Percentiles rank a stretch among this genome's conserved stretches.
phyloP scores from a whole-genome alignment of 2,329 filamentous ascomycete species.

The Sporothrix schenckii region DNA sequence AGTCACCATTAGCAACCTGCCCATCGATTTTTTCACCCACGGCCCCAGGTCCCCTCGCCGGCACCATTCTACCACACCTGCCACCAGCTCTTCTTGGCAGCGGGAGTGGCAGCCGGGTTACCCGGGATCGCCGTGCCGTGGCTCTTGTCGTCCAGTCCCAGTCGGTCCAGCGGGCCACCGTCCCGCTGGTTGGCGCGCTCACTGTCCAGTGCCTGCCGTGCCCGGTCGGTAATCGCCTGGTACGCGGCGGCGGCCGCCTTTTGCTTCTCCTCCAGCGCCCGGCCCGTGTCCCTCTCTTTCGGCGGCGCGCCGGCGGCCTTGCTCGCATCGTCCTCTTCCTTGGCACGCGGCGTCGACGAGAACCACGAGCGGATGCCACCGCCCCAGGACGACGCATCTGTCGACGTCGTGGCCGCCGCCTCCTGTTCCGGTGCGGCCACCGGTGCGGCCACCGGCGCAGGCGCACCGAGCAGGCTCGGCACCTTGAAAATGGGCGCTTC shows the following conservation, averaged over 20 bases:
- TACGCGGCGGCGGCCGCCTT: constrained; percentile 34
- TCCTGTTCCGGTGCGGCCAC: constrained; percentile 33
- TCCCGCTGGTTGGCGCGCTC: constrained; percentile 56
- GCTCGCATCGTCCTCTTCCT: constrained; percentile 45
- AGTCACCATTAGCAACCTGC: background rate
- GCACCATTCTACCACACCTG: constrained; percentile 28
- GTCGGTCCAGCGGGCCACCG: constrained; percentile 56
- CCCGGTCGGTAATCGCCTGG: constrained; percentile 44
- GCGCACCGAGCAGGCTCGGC: constrained; percentile 55
- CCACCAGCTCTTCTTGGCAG: constrained; percentile 53
- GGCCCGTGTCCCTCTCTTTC: constrained; percentile 41
- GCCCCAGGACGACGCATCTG: background rate
- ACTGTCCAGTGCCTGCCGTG: constrained; percentile 51
- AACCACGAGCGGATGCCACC: constrained; percentile 44
- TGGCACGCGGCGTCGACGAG: constrained; percentile 46
- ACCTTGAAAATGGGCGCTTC: constrained; percentile 46
- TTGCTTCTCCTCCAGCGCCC: constrained; percentile 42
- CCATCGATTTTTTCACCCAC: background rate
- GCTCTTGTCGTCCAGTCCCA: constrained; percentile 48
- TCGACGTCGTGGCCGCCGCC: constrained; percentile 29
- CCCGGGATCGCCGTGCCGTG: background rate
- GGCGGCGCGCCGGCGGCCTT: constrained; percentile 37
- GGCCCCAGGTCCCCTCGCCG: background rate
- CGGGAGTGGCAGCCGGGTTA: constrained; percentile 7
- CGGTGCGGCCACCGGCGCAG: constrained; percentile 38